Conservation (phyloP, 1,284 basidiomycete genomes). For the Thelephora terrestris region DNA sequence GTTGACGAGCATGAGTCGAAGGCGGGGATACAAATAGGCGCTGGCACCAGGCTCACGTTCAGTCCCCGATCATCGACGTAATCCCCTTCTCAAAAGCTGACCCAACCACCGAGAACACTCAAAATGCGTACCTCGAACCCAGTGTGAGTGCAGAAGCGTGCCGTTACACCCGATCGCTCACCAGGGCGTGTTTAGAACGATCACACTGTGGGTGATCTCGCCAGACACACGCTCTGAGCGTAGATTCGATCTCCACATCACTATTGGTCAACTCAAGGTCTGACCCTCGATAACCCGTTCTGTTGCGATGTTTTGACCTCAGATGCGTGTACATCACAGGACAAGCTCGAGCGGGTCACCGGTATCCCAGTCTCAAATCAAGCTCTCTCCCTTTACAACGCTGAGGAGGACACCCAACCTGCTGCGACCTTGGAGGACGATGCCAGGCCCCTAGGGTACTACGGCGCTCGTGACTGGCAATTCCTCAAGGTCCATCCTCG, state of each 20-base stretch:
- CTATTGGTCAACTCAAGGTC: conserved; percentile 76
- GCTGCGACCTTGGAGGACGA: conserved; percentile 59
- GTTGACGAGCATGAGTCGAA: too few relatives aligned
- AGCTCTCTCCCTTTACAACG: conserved; percentile 50
- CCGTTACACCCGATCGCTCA: not conserved
- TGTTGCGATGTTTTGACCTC: not conserved
- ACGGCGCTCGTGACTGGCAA: conserved; percentile 61
- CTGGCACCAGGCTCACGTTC: too few relatives aligned
- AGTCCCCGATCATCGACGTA: too few relatives aligned
- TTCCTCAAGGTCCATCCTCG: conserved; percentile 54
- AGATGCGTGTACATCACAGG: conserved; percentile 29
- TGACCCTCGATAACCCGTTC: not conserved
- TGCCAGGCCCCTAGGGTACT: conserved; percentile 56
- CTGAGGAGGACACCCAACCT: conserved; percentile 42
- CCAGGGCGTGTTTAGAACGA: conserved; percentile 35
- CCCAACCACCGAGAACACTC: not conserved
- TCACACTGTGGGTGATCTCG: conserved; percentile 74
- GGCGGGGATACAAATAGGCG: too few relatives aligned
- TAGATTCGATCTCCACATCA: conserved; percentile 63
- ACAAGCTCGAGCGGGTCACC: conserved; percentile 84
- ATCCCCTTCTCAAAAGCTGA: too few relatives aligned
- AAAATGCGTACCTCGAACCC: conserved; percentile 14
- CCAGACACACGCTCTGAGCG: conserved; percentile 84
- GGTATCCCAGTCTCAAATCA: conserved; percentile 76
- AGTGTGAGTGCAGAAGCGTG: conserved; percentile 9